Percentiles rank a stretch among this genome's conserved stretches.
These are phyloP conservation scores for Pseudoneurospora amorphoporcata DNA, from an alignment of 495 filamentous ascomycete genomes.

Conservation along the genomic window DNA sequence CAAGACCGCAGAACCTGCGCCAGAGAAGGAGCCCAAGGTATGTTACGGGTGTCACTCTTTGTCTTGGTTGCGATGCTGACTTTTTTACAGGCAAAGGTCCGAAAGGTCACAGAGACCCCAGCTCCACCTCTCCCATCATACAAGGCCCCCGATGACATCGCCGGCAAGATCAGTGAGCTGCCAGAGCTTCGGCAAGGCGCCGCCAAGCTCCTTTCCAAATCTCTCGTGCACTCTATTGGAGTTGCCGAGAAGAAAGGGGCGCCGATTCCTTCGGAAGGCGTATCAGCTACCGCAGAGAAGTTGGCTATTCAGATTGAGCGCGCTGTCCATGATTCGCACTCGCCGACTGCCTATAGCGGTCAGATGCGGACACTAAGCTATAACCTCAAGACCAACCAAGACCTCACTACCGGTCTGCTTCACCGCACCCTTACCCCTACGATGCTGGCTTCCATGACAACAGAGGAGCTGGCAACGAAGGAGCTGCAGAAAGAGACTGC, in stretches of 20 bases:
- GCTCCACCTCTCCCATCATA: constrained; percentile 22
- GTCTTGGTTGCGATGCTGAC: neutral
- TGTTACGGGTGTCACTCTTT: neutral
- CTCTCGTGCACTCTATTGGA: constrained; percentile 28
- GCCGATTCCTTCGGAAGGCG: constrained; percentile 23
- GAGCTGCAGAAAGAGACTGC: constrained; percentile 74
- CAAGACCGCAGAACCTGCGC: constrained; percentile 37
- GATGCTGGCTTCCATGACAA: constrained; percentile 69
- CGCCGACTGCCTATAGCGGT: constrained; percentile 30
- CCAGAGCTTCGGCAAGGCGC: constrained; percentile 32
- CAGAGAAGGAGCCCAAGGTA: constrained; percentile 33
- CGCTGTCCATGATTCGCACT: constrained; percentile 38
- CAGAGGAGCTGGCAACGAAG: constrained; percentile 83
- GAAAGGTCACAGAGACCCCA: constrained; percentile 40
- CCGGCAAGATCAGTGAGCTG: constrained; percentile 29
- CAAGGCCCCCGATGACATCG: constrained; percentile 27
- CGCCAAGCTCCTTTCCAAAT: constrained; percentile 34
- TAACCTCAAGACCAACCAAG: constrained; percentile 79
- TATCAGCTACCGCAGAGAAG: constrained; percentile 29
- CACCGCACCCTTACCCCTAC: constrained; percentile 56
- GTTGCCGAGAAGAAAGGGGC: constrained; percentile 33
- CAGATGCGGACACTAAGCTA: constrained; percentile 50
- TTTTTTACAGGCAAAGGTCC: constrained; percentile 31
- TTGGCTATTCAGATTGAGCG: constrained; percentile 62
- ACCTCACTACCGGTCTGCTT: constrained; percentile 67